Conservation (phyloP, 2,329 filamentous ascomycete species). For the Cryphonectria nitschkei region DNA sequence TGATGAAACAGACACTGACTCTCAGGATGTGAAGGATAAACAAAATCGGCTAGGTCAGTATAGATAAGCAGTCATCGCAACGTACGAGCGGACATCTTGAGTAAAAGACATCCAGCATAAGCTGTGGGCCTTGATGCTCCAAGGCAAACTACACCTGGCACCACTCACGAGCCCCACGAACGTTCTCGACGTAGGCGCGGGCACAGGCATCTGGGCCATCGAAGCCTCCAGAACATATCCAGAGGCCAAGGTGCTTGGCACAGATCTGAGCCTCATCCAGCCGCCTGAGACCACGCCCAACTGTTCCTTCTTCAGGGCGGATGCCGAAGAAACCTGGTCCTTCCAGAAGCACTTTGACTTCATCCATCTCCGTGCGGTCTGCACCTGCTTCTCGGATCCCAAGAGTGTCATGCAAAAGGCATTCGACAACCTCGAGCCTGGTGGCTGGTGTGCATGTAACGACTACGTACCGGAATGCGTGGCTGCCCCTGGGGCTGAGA, state of each 20-base stretch:
- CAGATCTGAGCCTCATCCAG: slow-evolving; percentile 51
- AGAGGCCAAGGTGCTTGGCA: slow-evolving; percentile 43
- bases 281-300: slow-evolving; percentile 50
- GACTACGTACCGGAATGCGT: slow-evolving; percentile 29
- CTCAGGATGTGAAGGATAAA: no score
- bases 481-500: no score
- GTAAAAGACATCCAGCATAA: slow-evolving; percentile 35
- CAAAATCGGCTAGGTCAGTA: no score
- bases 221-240: slow-evolving; percentile 48
- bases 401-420: slow-evolving; percentile 48
- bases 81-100: no score
- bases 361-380: slow-evolving; percentile 55
- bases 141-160: slow-evolving; percentile 48
- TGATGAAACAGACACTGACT: no score
- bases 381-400: slow-evolving; percentile 55
- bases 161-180: slow-evolving; percentile 48
- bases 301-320: slow-evolving; percentile 57
- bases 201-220: slow-evolving; percentile 55
- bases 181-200: slow-evolving; percentile 51
- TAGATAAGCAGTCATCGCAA: no score
- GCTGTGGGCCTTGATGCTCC: slow-evolving; percentile 43
- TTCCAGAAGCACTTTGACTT: slow-evolving; percentile 52
- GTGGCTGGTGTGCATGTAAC: slow-evolving; percentile 43
- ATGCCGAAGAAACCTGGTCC: slow-evolving; percentile 55
- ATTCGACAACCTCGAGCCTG: slow-evolving; percentile 45